Evolutionary conservation across 2,329 filamentous ascomycete genomes (phyloP), one percentile per base, ranked within the genome.

Genomic region (Hymenoscyphus fraxineus): DNA sequence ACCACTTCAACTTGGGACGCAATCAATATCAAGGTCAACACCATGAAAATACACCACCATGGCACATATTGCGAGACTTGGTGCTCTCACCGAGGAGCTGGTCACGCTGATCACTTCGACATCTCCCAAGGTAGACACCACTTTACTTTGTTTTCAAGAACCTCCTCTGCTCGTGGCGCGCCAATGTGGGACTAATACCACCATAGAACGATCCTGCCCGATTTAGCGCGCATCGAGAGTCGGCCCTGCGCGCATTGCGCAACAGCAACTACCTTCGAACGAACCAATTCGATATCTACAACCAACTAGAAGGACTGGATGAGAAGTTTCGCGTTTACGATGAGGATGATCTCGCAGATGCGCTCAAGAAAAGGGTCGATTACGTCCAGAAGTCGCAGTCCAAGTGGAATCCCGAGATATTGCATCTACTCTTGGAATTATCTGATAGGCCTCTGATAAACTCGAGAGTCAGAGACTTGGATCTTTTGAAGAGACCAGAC

Each of bases 311-410:
- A 59, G 91, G 91, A 0, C 80, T 97, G 2, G 88, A 93, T 69
- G 95, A 98, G 78, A 93, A 94, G 71, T 95, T 97, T 71, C 85
- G 87, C 39, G 83, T 98, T 62, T 83, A 92, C 58, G 88, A 90
- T 73, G 87, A 91, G 67, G 93, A 97, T 71, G 86, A 86, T 47
- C 79, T 97, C 32, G 92, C 92, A 13, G 88, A 93, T 74, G 88
- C 87, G 6, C 78, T 93, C 41, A 78, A 80, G 47, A 73, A 75
- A 55, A 82, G 90, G 41, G 76, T 92, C 15, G 78, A 83, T 47
- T 84, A 87, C 65, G 77, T 97, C 22, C 78, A 82, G 12, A 73
- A 77, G 64, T 73, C 65, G 60, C 80, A 77, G 41, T 82, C 82
- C 55, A 87, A 87, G 76, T 94, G 86, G 84, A 86, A 87, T 6